phyloP scores from a whole-genome alignment of 495 filamentous ascomycete genomes.

The Immersiella caudata region DNA sequence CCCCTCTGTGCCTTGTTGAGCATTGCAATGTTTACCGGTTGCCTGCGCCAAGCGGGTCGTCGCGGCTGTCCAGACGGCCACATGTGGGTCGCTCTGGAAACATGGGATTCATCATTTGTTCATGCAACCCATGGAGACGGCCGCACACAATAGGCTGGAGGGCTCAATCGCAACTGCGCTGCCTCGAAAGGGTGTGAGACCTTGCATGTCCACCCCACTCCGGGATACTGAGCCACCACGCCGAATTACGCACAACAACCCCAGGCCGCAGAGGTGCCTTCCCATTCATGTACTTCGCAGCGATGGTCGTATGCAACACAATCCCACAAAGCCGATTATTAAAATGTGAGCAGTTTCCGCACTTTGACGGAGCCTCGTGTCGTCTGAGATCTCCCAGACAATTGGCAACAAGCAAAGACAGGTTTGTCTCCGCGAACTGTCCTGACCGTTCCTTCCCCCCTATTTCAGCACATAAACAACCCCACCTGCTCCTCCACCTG shows the following conservation, averaged over 20 bases:
- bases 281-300: neutral
- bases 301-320: neutral
- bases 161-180: neutral
- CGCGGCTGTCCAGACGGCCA: neutral
- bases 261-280: neutral
- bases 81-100: constrained; percentile 14
- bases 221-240: neutral
- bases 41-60: constrained; percentile 9
- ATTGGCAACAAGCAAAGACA: neutral
- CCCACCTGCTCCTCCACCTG: neutral
- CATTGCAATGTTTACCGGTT: constrained; percentile 3
- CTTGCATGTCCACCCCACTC: neutral
- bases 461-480: neutral
- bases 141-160: neutral
- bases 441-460: neutral
- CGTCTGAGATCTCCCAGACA: neutral
- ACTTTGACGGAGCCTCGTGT: neutral
- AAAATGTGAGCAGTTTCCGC: neutral
- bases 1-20: neutral
- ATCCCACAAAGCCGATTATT: neutral
- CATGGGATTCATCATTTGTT: constrained; percentile 1
- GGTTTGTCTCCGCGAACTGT: neutral
- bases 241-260: neutral
- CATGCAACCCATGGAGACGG: constrained; percentile 2
- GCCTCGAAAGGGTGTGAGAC: neutral